Conservation (phyloP, 805 yeast species). For the Candida lessepsii region DNA sequence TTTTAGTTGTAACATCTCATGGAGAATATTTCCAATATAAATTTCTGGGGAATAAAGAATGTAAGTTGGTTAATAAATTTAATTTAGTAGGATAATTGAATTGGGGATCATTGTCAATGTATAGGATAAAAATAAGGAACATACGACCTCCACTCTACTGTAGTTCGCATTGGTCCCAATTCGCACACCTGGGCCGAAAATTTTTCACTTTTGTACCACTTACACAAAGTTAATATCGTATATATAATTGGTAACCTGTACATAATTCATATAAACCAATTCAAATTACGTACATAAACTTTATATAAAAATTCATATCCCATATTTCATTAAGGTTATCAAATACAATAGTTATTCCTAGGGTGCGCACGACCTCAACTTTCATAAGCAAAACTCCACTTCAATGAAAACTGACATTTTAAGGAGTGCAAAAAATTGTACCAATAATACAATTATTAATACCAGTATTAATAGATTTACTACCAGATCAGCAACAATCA, state of each 20-base stretch:
- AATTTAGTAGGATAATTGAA: constrained; percentile 9
- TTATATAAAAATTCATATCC: not conserved
- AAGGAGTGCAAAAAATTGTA: constrained; percentile 1
- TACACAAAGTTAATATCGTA: not conserved
- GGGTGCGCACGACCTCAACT: constrained; percentile 5
- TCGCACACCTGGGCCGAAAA: constrained; percentile 1
- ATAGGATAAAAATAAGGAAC: too few relatives aligned
- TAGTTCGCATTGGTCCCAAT: too few relatives aligned
- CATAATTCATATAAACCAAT: constrained; percentile 1
- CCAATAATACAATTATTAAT: not conserved
- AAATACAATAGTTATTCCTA: not conserved
- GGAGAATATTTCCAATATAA: constrained; percentile 40
- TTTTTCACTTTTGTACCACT: constrained; percentile 2
- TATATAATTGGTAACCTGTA: constrained; percentile 3
- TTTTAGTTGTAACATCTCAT: constrained; percentile 36
- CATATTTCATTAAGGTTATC: too few relatives aligned
- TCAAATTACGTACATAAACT: not conserved
- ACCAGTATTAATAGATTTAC: not conserved
- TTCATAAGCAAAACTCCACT: constrained; percentile 6
- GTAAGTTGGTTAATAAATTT: constrained; percentile 29
- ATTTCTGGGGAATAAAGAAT: constrained; percentile 26
- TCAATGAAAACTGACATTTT: constrained; percentile 2
- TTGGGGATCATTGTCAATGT: too few relatives aligned
- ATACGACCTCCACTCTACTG: too few relatives aligned
- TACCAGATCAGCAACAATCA: not conserved